Conservation (phyloP, 768 basidiomycete species). For the Russula olivacea region DNA sequence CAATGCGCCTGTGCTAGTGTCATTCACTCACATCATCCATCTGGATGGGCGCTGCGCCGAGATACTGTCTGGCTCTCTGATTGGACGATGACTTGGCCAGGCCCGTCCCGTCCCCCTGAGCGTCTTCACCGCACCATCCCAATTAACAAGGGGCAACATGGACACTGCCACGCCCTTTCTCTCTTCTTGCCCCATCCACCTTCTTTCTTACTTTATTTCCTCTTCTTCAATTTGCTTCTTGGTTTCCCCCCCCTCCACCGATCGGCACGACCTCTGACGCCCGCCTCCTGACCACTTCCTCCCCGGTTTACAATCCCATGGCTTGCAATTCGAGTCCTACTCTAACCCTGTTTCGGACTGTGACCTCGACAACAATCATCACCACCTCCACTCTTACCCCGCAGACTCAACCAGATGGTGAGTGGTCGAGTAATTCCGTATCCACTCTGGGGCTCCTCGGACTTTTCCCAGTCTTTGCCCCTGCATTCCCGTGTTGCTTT, state of each 20-base stretch:
- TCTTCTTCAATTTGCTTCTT: background rate
- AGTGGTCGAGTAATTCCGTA: background rate
- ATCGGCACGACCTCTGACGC: conserved; percentile 1
- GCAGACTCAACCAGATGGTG: conserved; percentile 21
- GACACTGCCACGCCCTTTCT: conserved; percentile 11
- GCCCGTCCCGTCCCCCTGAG: conserved; percentile 1
- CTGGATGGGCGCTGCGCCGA: conserved; percentile 9
- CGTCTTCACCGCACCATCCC: background rate
- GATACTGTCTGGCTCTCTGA: background rate
- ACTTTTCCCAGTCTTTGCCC: background rate
- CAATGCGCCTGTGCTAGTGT: too few species aligned
- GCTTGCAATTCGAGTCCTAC: conserved; percentile 18
- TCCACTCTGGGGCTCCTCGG: background rate
- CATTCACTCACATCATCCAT: background rate
- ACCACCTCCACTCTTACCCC: conserved; percentile 13
- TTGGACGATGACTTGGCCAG: background rate
- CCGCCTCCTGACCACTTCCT: background rate
- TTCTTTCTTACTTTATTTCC: background rate
- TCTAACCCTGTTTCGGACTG: conserved; percentile 19
- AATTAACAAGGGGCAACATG: background rate
- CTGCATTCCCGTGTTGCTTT: background rate
- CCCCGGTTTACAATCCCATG: conserved; percentile 13
- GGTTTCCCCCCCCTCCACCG: background rate
- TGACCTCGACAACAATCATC: conserved; percentile 16
- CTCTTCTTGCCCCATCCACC: background rate